Evolutionary conservation across 2,329 filamentous ascomycete genomes (phyloP).

Genomic region (Penicillium crustosum): DNA sequence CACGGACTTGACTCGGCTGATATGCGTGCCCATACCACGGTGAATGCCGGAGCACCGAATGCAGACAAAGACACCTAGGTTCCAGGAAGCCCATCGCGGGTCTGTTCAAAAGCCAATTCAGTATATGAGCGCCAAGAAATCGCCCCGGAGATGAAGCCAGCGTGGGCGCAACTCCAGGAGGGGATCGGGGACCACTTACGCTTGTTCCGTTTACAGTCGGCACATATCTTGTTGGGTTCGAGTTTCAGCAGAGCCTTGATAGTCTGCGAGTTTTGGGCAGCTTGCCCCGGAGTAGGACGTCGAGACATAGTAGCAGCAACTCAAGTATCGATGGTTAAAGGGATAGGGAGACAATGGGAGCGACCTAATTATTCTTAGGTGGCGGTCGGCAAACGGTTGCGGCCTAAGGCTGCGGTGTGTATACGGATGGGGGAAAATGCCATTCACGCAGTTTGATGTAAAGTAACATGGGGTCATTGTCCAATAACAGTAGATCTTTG

Average conservation of each 20-base stretch:
- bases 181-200: conserved; percentile 57
- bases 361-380: conserved; percentile 29
- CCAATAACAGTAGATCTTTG: not conserved
- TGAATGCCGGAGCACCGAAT: conserved; percentile 98
- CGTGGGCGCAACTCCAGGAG: conserved; percentile 14
- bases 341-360: conserved; percentile 22
- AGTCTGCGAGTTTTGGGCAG: conserved; percentile 88
- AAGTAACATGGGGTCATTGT: not conserved
- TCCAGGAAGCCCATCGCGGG: conserved; percentile 99
- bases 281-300: conserved; percentile 73
- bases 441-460: conserved; percentile 23
- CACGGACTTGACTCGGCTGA: conserved; percentile 96
- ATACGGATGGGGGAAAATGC: conserved; percentile 25
- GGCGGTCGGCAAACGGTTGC: conserved; percentile 29
- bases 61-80: conserved; percentile 93
- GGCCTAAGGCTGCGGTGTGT: conserved; percentile 27
- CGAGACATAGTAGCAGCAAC: conserved; percentile 37
- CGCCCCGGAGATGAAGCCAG: conserved; percentile 7
- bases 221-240: conserved; percentile 93
- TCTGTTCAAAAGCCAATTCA: conserved; percentile 54
- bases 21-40: conserved; percentile 97
- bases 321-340: conserved; percentile 13
- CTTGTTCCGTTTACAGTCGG: conserved; percentile 98
- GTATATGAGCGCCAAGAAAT: conserved; percentile 3
- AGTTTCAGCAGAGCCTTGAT: conserved; percentile 95